A percentile compares a stretch with the other conserved stretches of the same genome.
Conservation (phyloP, 164 flowering plant genomes). For the Hamamelis virginiana region DNA sequence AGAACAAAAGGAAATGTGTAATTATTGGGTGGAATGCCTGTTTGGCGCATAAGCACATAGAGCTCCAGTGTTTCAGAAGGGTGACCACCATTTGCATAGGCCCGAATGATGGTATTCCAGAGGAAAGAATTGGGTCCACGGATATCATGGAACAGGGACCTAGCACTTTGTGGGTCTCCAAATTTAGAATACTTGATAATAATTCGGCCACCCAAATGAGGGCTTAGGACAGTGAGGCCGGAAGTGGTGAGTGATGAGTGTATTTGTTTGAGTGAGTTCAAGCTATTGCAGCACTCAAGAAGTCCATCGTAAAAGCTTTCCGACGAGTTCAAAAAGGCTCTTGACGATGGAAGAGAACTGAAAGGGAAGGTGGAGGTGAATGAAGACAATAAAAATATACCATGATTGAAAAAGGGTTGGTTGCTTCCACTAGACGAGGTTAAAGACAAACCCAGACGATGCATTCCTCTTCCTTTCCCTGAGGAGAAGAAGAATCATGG, state of each 20-base stretch:
- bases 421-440: no score
- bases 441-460: no score
- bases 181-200: slow-evolving; percentile 17
- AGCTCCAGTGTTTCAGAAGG: slow-evolving; percentile 26
- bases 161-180: slow-evolving; percentile 12
- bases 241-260: slow-evolving; percentile 18
- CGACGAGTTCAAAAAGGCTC: no score
- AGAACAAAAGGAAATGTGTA: slow-evolving; percentile 46
- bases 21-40: slow-evolving; percentile 30
- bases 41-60: slow-evolving; percentile 35
- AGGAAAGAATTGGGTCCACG: slow-evolving; percentile 33
- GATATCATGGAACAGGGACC: slow-evolving; percentile 30
- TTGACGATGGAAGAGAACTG: no score
- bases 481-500: no score
- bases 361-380: no score
- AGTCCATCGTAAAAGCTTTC: slow-evolving; percentile 6
- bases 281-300: slow-evolving; percentile 10
- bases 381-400: no score
- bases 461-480: no score
- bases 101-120: slow-evolving; percentile 48
- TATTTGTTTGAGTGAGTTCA: slow-evolving; percentile 15
- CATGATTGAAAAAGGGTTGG: no score
- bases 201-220: slow-evolving; percentile 14
- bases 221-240: slow-evolving; percentile 3
- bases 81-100: slow-evolving; percentile 29